Percentiles rank a stretch among this genome's conserved stretches.
Evolutionary conservation across 331 rosid genomes (phyloP).

Genomic region (Quercus tomentella): DNA sequence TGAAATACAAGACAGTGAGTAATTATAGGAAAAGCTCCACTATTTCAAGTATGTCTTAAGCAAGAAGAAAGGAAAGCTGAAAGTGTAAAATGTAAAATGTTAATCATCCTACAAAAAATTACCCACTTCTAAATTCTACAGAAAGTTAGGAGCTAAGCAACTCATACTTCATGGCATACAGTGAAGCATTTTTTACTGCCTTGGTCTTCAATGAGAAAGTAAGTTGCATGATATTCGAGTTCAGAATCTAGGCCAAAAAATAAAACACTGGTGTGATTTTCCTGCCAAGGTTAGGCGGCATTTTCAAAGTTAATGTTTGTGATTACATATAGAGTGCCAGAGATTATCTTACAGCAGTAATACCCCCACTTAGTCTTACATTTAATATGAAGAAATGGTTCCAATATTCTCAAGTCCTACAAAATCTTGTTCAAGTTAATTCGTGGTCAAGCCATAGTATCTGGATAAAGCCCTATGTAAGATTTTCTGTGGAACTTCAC

Average conservation of each 20-base stretch:
- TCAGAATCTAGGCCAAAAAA: neutral
- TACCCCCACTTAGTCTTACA: neutral
- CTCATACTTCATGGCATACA: too few relatives aligned
- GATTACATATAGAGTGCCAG: neutral
- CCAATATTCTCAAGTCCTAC: neutral
- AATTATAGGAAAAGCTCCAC: neutral
- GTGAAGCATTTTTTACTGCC: too few relatives aligned
- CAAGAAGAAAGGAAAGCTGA: too few relatives aligned
- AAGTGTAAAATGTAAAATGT: too few relatives aligned
- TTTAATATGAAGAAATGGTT: too few relatives aligned
- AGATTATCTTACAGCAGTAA: neutral
- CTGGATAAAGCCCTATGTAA: neutral
- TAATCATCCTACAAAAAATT: neutral
- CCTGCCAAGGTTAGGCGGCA: neutral
- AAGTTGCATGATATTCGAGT: neutral
- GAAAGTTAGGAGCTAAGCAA: neutral
- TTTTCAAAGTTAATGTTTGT: neutral
- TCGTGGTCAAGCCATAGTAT: neutral
- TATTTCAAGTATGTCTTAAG: neutral
- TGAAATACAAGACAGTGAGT: slow-evolving; percentile 4
- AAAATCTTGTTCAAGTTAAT: neutral
- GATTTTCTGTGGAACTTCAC: neutral
- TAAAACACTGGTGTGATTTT: neutral
- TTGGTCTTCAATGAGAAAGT: neutral
- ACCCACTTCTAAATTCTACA: neutral